Evolutionary conservation across 805 yeast genomes (phyloP).

Genomic region (Sugiyamaella mastotermitis): DNA sequence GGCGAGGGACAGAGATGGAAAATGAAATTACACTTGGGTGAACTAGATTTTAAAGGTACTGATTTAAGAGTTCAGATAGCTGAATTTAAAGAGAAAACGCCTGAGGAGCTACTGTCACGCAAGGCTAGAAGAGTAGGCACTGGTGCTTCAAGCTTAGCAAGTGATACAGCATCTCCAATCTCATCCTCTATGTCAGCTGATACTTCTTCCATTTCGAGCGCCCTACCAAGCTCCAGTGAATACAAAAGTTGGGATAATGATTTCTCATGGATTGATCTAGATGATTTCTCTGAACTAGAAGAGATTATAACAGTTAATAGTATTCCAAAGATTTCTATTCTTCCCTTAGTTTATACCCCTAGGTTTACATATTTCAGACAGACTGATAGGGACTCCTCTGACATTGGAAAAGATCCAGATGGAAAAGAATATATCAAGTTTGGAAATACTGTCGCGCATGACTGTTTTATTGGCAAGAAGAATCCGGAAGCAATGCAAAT

Average conservation of each 20-base stretch:
- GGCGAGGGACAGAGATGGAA: conserved; percentile 33
- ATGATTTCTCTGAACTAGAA: conserved; percentile 72
- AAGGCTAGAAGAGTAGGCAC: conserved; percentile 12
- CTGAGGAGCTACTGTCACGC: conserved; percentile 36
- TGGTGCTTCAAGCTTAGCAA: conserved; percentile 11
- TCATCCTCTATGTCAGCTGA: conserved; percentile 20
- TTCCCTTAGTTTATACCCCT: conserved; percentile 64
- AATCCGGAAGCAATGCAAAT: conserved; percentile 26
- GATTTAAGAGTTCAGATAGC: conserved; percentile 67
- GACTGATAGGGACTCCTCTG: conserved; percentile 37
- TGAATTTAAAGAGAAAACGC: conserved; percentile 50
- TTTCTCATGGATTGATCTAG: conserved; percentile 61
- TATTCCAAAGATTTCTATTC: conserved; percentile 39
- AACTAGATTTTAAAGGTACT: conserved; percentile 59
- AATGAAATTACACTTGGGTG: conserved; percentile 60
- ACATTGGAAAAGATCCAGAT: conserved; percentile 12
- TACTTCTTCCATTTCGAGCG: conserved; percentile 13
- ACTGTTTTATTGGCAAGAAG: conserved; percentile 42
- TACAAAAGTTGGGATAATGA: conserved; percentile 30
- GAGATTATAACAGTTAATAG: conserved; percentile 19
- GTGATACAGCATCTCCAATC: conserved; percentile 12
- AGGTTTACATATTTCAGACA: conserved; percentile 63
- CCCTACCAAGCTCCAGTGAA: conserved; percentile 17
- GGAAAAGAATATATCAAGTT: conserved; percentile 37
- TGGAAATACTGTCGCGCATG: conserved; percentile 52